Evolutionary conservation across 495 filamentous ascomycete species (phyloP), one percentile per base, ranked within the genome.

Genomic region (Talaromyces proteolyticus): DNA sequence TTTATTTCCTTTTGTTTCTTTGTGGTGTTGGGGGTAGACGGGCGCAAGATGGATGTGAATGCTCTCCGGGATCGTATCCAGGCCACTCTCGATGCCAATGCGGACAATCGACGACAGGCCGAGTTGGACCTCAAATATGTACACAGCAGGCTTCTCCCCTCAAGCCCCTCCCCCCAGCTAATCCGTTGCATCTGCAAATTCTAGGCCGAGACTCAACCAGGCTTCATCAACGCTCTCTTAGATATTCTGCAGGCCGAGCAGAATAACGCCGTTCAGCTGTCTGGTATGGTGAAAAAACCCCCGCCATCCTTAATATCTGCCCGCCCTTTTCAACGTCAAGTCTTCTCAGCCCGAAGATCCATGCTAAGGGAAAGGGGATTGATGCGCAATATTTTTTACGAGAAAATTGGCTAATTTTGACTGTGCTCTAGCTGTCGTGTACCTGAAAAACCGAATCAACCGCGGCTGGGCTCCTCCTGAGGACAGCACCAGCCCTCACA

Each of bases 121-220:
- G 94, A 97, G 75, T 70, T 91, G 57, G 88, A 96, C 68, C 75
- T 98, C 57, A 95, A 92, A 85, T 84, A 87, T 80, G 93, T 96
- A 79, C 62, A 85, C n/a, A n/a, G n/a, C n/a, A n/a, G n/a, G n/a
- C n/a, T n/a, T n/a, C n/a, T n/a, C n/a, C n/a, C n/a, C n/a, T n/a
- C n/a, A n/a, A n/a, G n/a, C n/a, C n/a, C 29, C 29, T 14, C 29
- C 26, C 26, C 26, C 5, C 26, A 8, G 29, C 29, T 14, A 34
- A 34, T 34, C 8, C 29, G 40, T 19, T 40, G 50, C 26, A 37
- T 53, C 51, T 39, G 14, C 40, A 7, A 26, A 8, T 47, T 59
- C 42, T 68, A 98, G 93, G 94, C 92, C 64, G 94, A 98, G 68
- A 82, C 84, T 38, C 86, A 91, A 64, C 79, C 89, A 47, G 89